Base-by-base conservation (phyloP, 202 grass and related monocot genomes). In the Schoenoplectus triqueter region DNA sequence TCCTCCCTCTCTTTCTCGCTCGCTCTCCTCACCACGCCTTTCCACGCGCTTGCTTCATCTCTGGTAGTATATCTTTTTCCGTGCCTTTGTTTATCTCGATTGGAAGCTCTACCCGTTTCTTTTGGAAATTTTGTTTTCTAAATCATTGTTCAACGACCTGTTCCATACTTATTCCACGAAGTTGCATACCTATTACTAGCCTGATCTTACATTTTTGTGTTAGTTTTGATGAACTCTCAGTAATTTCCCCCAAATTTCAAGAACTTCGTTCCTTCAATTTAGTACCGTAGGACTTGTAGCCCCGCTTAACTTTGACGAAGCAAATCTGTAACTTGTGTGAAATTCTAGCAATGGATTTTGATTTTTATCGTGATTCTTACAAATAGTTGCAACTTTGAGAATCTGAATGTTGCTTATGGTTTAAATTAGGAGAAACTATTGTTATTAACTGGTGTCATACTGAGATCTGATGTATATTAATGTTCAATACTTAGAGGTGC, bases 391-490 rank as follows among this genome's bases (percentile, higher is more conserved):
- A 73, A 73, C 47, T 71, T 41, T 3, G 5, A 6, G 41, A 73
- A 50, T 51, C 46, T 0, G 3, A 73, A 21, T 73, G 45, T 47
- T 73, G 69, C 2, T 20, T 73, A 1, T 48, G 50, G 46, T 50
- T 31, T 31, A 31, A 31, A 31, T 31, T 31, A 31, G 31, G 31
- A 31, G 31, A 71, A 71, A 71, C 2, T 71, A 17, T 48, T 18
- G 13, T 14, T 71, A 71, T 14, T 6, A 71, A 71, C 14, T 71
- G 42, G 42, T 15, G 17, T 71, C 68, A 11, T 51, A 51, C n/a
- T 73, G 9, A 73, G 70, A 73, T 73, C 70, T 49, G 47, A 21
- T 73, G 41, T 70, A 10, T 70, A 49, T 0, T 73, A 48, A 5
- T 50, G 18, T 21, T 51, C 7, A 1, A 31, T 54, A 31, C 6